Evolutionary conservation across 2,329 filamentous ascomycete genomes (phyloP).

Genomic region (Ophiocordyceps camponoti-rufipedis): DNA sequence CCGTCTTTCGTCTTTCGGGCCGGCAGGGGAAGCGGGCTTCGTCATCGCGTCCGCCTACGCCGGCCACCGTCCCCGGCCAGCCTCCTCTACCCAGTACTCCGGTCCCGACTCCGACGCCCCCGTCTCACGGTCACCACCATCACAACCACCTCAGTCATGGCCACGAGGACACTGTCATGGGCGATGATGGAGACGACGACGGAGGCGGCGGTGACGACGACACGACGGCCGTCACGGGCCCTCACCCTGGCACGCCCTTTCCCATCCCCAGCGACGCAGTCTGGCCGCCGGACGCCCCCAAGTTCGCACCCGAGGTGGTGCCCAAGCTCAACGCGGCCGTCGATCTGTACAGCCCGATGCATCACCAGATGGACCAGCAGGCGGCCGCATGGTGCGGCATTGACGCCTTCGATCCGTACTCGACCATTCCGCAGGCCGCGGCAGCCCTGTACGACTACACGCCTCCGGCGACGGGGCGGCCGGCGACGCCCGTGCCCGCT

Average conservation of each 20-base stretch:
- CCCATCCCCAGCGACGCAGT: conserved; percentile 19
- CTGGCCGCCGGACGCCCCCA: conserved; percentile 20
- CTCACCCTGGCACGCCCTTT: conserved; percentile 22
- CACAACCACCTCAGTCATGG: too few relatives aligned
- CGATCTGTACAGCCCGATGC: conserved; percentile 13
- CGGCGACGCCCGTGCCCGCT: conserved; percentile 17
- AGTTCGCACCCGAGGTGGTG: conserved; percentile 17
- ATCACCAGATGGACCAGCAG: conserved; percentile 9
- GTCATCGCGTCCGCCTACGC: conserved; percentile 15
- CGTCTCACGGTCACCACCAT: too few relatives aligned
- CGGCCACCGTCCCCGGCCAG: conserved; percentile 5
- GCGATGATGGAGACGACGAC: not conserved
- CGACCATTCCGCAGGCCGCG: conserved; percentile 2
- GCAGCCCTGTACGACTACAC: conserved; percentile 8
- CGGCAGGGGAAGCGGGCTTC: conserved; percentile 15
- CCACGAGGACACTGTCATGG: conserved; percentile 12
- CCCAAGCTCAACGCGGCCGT: conserved; percentile 14
- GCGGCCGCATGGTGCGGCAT: conserved; percentile 8
- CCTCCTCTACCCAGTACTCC: not conserved
- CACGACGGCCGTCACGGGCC: conserved; percentile 14
- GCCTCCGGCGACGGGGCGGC: conserved; percentile 10
- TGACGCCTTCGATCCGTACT: conserved; percentile 4
- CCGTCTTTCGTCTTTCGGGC: conserved; percentile 13
- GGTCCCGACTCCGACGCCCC: not conserved
- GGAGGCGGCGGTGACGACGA: conserved; percentile 5